Evolutionary conservation across 331 rosid genomes (phyloP).

Genomic region (Quercus tomentella): DNA sequence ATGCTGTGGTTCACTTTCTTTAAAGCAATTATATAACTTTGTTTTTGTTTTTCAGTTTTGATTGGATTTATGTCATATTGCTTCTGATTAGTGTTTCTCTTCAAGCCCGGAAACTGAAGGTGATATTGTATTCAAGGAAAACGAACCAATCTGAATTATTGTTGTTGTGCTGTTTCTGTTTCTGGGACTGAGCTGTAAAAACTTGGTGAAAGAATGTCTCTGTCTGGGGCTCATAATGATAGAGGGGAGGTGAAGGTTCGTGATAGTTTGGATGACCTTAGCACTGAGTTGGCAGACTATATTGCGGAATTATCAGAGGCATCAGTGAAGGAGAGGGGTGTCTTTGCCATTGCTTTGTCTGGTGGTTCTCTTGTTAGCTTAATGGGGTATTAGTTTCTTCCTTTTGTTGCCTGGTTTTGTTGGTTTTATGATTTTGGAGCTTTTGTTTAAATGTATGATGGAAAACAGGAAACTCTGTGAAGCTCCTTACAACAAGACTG

Average conservation of each 20-base stretch:
- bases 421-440: conserved; percentile 39
- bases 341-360: conserved; percentile 82
- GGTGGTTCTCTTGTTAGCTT: conserved; percentile 99
- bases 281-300: conserved; percentile 81
- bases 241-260: conserved; percentile 70
- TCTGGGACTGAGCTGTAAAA: conserved; percentile 11
- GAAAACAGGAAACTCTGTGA: conserved; percentile 76
- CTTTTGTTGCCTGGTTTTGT: conserved; percentile 31
- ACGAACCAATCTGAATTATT: conserved; percentile 17
- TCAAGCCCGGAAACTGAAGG: neutral
- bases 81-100: conserved; percentile 14
- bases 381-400: conserved; percentile 80
- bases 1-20: conserved; percentile 10
- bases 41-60: conserved; percentile 19
- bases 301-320: conserved; percentile 87
- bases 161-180: neutral
- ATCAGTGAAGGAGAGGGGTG: conserved; percentile 88
- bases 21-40: conserved; percentile 3
- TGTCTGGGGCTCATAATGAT: conserved; percentile 39
- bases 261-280: conserved; percentile 90
- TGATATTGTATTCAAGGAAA: neutral
- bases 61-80: conserved; percentile 7
- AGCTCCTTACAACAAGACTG: conserved; percentile 94
- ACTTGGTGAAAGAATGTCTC: conserved; percentile 53
- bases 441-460: conserved; percentile 35